Percentiles rank a stretch among this genome's conserved stretches.
These are phyloP conservation scores for Linaria vulgaris DNA, from an alignment of 257 asterid species.

Conservation along the genomic window DNA sequence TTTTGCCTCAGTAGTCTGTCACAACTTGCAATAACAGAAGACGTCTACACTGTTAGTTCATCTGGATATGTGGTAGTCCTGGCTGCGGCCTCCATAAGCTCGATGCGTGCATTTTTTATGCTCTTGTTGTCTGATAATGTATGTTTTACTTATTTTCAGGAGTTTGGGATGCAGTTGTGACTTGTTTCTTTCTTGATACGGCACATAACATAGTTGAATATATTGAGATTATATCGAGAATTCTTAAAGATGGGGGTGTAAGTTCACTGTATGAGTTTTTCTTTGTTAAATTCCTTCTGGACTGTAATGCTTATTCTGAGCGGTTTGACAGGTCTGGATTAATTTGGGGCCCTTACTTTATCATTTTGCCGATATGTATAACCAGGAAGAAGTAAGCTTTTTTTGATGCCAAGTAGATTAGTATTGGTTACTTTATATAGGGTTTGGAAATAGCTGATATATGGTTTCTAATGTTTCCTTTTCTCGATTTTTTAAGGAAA, in stretches of 20 bases:
- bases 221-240: slow-evolving; percentile 77
- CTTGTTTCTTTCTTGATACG: slow-evolving; percentile 95
- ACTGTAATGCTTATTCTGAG: slow-evolving; percentile 27
- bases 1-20: slow-evolving; percentile 11
- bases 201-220: slow-evolving; percentile 97
- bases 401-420: slow-evolving; percentile 8
- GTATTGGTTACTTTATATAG: background rate
- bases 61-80: slow-evolving; percentile 3
- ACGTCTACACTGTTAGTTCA: slow-evolving; percentile 2
- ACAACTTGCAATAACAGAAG: background rate
- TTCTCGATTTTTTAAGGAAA: slow-evolving; percentile 52
- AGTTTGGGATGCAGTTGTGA: slow-evolving; percentile 95
- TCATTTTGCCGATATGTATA: slow-evolving; percentile 86
- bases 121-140: slow-evolving; percentile 14
- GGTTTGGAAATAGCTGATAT: slow-evolving; percentile 11
- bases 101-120: slow-evolving; percentile 2
- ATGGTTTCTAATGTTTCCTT: slow-evolving; percentile 17
- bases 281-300: slow-evolving; percentile 18
- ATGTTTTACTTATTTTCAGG: slow-evolving; percentile 49
- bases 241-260: slow-evolving; percentile 94
- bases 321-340: slow-evolving; percentile 81
- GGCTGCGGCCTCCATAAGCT: slow-evolving; percentile 18
- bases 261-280: slow-evolving; percentile 30
- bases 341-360: slow-evolving; percentile 93
- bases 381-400: slow-evolving; percentile 75